Conservation (phyloP, 192 early-diverging fungal genomes). For the Powellomyces hirtus region DNA sequence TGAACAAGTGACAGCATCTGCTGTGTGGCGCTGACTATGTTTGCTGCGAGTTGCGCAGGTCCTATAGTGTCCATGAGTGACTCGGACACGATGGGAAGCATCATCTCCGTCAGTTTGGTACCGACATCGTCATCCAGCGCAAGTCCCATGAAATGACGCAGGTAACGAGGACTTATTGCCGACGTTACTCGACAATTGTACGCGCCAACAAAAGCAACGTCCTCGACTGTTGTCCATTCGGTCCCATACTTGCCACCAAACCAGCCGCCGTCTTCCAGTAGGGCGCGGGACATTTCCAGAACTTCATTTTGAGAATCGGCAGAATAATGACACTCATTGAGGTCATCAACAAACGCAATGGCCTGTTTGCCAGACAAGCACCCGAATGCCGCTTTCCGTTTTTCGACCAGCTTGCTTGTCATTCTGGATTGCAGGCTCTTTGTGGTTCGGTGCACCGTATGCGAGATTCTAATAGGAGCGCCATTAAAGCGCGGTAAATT, state of each 20-base stretch:
- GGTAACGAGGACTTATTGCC: background rate
- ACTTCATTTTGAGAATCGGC: background rate
- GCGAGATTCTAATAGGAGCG: background rate
- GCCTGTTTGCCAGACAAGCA: conserved; percentile 5
- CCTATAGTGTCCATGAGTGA: background rate
- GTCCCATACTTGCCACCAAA: conserved; percentile 13
- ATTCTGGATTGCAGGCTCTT: conserved; percentile 14
- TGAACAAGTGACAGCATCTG: background rate
- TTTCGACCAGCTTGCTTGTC: conserved; percentile 4
- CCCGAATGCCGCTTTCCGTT: conserved; percentile 28
- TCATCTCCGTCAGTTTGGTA: background rate
- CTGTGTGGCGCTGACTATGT: background rate
- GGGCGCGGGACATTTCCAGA: conserved; percentile 21
- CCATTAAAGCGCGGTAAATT: background rate
- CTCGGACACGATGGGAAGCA: background rate
- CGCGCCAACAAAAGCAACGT: conserved; percentile 6
- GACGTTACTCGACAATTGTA: background rate
- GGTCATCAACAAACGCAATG: conserved; percentile 30
- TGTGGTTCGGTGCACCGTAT: background rate
- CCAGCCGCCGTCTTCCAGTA: conserved; percentile 28
- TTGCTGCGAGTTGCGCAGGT: background rate
- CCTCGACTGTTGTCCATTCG: conserved; percentile 17
- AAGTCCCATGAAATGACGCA: conserved; percentile 9
- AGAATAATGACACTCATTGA: background rate
- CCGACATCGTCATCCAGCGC: conserved; percentile 17